Evolutionary conservation across 306 rosid species (phyloP), one percentile per base, ranked within the genome.

Genomic region (Carpinus viminea): DNA sequence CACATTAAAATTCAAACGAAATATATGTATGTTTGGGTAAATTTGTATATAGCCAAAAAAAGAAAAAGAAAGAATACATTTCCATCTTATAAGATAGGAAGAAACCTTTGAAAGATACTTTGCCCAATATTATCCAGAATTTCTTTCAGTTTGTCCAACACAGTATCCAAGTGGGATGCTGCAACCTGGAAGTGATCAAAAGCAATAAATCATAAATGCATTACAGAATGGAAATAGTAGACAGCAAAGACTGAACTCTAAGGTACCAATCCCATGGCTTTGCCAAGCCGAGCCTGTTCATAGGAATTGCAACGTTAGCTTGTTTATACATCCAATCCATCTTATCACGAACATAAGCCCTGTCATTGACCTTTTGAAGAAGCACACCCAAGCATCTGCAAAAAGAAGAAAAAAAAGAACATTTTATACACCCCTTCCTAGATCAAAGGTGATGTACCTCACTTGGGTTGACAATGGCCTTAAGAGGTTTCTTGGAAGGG

Each of bases 141-240:
- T 76, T 86, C 88, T 86, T 94, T 94, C 85, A 94, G 92, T 90
- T 92, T 94, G 84, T 88, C 98, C 89, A 94, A 82, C 70, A 94
- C 98, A 17, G 98, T 91, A 85, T 94, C 98, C 87, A 94, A 87
- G 88, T 94, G 98, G 61, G 98, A 92, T 68, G 98, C 97, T 68
- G 98, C 98, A 82, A 92, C 97, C 98, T 94, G 84, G 48, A 83
- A 56, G 74, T 52, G 68, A 75, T 73, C 79, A 82, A 62, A 78
- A 75, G 72, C 21, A 80, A 53, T 59, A 26, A 68, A 75, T 73
- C 82, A 81, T 55, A 60, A 78, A 72, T 43, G 78, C 76, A 76
- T 47, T 51, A 56, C 4, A 50, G 54, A 81, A 86, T 53, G 79
- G 83, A 83, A 73, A 78, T 76, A 66, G 78, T 66, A 68, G 18